Evolutionary conservation across 2,329 filamentous ascomycete genomes (phyloP).

Genomic region (Cladophialophora chaetospira): DNA sequence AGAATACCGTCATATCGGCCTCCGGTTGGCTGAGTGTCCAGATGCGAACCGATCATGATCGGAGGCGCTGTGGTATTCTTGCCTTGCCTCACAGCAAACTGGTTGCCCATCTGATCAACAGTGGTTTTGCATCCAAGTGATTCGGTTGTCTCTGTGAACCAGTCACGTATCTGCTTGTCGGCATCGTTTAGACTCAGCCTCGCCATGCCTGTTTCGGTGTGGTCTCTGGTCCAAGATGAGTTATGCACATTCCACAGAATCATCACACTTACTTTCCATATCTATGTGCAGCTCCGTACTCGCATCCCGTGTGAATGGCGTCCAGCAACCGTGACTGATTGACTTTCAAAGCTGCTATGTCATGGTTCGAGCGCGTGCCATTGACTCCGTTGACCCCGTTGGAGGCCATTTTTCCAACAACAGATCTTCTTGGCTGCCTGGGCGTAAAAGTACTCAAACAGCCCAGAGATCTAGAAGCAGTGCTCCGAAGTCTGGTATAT

Average conservation of each 20-base stretch:
- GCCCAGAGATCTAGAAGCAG: background rate
- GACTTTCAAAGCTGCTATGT: slow-evolving; percentile 32
- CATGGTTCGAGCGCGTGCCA: slow-evolving; percentile 24
- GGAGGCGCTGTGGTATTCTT: slow-evolving; percentile 58
- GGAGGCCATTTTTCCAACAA: slow-evolving; percentile 16
- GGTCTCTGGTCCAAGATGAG: slow-evolving; percentile 17
- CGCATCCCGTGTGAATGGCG: slow-evolving; percentile 33
- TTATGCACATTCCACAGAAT: background rate
- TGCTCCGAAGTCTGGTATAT: background rate
- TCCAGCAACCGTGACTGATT: slow-evolving; percentile 32
- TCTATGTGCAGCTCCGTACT: slow-evolving; percentile 33
- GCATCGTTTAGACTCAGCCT: slow-evolving; percentile 70
- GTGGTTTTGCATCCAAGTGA: slow-evolving; percentile 67
- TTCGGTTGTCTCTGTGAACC: slow-evolving; percentile 68
- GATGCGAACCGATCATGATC: slow-evolving; percentile 70
- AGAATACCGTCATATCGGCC: slow-evolving; percentile 76
- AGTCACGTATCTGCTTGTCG: slow-evolving; percentile 72
- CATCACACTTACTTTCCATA: slow-evolving; percentile 32
- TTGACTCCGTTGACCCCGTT: slow-evolving; percentile 27
- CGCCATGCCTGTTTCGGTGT: slow-evolving; percentile 63
- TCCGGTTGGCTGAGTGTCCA: slow-evolving; percentile 54
- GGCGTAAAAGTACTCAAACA: background rate
- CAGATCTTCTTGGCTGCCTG: background rate
- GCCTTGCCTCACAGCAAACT: slow-evolving; percentile 72
- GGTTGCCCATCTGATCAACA: slow-evolving; percentile 77